These are phyloP conservation scores for Penicillium bovifimosum DNA, from an alignment of 495 filamentous ascomycete species.

Conservation along the genomic window DNA sequence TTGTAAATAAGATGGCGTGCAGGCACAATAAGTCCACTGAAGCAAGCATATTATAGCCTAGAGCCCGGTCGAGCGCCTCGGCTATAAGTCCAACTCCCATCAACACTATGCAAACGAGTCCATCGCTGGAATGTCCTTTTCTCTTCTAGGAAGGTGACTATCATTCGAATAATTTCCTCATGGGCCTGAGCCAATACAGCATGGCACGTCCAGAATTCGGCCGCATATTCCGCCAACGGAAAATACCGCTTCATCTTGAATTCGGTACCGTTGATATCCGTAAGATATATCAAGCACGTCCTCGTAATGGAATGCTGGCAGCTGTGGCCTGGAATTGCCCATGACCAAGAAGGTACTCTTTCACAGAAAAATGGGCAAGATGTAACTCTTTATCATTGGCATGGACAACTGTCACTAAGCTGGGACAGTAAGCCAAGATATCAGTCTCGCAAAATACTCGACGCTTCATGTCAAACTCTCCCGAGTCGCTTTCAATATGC, in stretches of 20 bases:
- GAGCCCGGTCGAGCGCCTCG: neutral
- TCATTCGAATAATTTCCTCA: slow-evolving; percentile 4
- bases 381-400: slow-evolving; percentile 11
- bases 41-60: slow-evolving; percentile 16
- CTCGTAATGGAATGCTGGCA: slow-evolving; percentile 18
- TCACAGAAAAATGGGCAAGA: slow-evolving; percentile 28
- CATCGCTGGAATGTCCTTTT: slow-evolving; percentile 14
- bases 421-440: slow-evolving; percentile 15
- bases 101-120: slow-evolving; percentile 7
- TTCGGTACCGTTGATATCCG: slow-evolving; percentile 12
- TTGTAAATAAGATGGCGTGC: slow-evolving; percentile 10
- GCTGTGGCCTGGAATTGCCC: slow-evolving; percentile 9
- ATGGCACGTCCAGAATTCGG: slow-evolving; percentile 14
- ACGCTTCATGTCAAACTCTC: slow-evolving; percentile 13
- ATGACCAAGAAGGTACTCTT: slow-evolving; percentile 21
- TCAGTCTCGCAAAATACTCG: slow-evolving; percentile 17
- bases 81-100: neutral
- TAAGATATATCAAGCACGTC: slow-evolving; percentile 24
- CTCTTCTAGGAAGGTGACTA: slow-evolving; percentile 11
- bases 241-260: slow-evolving; percentile 9
- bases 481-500: slow-evolving; percentile 3
- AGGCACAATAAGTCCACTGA: slow-evolving; percentile 3
- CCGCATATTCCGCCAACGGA: slow-evolving; percentile 20
- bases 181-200: slow-evolving; percentile 11
- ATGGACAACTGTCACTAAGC: slow-evolving; percentile 11